Percentiles rank a stretch among this genome's conserved stretches.
These are phyloP conservation scores for Claviceps humidiphila DNA, from an alignment of 2,329 filamentous ascomycete genomes.

Conservation along the genomic window DNA sequence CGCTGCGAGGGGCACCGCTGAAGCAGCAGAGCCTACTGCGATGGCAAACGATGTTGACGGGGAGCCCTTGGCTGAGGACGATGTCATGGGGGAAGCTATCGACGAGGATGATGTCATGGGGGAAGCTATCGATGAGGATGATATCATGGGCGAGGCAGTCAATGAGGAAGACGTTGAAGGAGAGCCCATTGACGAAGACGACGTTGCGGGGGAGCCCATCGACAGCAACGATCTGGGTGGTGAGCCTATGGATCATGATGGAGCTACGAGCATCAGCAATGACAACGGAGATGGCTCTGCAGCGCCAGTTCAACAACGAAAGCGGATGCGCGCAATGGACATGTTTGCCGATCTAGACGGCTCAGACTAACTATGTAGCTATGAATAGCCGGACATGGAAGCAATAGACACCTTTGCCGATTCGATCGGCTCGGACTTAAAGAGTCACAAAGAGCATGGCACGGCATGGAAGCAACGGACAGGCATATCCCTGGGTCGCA, in stretches of 20 bases:
- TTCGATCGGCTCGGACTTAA: constrained; percentile 38
- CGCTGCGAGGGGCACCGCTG: constrained; percentile 2
- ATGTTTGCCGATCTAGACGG: constrained; percentile 75
- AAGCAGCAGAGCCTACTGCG: not conserved
- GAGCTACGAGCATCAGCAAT: constrained; percentile 18
- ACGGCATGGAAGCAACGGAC: not conserved
- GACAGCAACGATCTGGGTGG: constrained; percentile 30
- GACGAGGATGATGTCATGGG: constrained; percentile 36
- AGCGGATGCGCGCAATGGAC: constrained; percentile 63
- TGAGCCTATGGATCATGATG: constrained; percentile 30
- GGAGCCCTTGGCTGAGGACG: constrained; percentile 28
- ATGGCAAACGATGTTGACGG: constrained; percentile 27
- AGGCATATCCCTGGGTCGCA: not conserved
- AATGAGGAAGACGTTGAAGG: constrained; percentile 5
- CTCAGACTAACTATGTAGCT: constrained; percentile 8
- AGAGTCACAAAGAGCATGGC: not conserved
- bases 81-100: constrained; percentile 30
- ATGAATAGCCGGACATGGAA: not conserved
- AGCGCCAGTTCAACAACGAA: constrained; percentile 28
- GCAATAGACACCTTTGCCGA: constrained; percentile 47
- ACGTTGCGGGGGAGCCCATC: constrained; percentile 21
- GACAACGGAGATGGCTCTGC: constrained; percentile 19
- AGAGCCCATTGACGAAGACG: constrained; percentile 19
- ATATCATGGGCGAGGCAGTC: constrained; percentile 25
- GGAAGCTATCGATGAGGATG: constrained; percentile 30